phyloP scores from a whole-genome alignment of 2,329 filamentous ascomycete genomes.

The Cytospora mali region DNA sequence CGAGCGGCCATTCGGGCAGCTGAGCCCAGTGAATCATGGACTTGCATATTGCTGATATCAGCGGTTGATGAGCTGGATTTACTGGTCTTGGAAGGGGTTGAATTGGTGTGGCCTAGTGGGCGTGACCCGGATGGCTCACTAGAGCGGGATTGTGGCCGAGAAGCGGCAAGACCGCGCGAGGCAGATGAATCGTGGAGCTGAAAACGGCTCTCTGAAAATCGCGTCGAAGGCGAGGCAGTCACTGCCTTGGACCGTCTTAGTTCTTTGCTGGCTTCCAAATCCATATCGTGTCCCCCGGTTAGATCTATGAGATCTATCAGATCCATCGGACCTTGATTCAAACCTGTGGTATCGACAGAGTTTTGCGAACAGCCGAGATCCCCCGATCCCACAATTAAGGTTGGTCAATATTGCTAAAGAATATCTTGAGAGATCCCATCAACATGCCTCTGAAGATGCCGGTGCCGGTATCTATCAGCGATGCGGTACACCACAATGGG shows the following conservation, averaged over 20 bases:
- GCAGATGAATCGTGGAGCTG: constrained; percentile 18
- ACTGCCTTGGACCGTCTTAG: neutral
- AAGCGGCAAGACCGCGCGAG: constrained; percentile 1
- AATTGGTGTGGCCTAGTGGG: constrained; percentile 15
- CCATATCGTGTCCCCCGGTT: constrained; percentile 14
- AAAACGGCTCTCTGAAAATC: constrained; percentile 24
- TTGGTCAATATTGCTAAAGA: neutral
- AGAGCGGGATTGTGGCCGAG: constrained; percentile 16
- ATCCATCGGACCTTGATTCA: neutral
- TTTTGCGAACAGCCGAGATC: neutral
- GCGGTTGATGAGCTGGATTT: constrained; percentile 2
- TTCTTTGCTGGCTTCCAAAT: constrained; percentile 11
- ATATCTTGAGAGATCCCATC: neutral
- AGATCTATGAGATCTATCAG: constrained; percentile 25
- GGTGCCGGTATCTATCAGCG: neutral
- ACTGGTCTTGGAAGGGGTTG: constrained; percentile 9
- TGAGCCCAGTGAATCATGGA: neutral
- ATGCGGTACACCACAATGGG: neutral
- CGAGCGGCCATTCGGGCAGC: neutral
- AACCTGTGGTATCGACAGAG: neutral
- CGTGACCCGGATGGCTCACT: constrained; percentile 18
- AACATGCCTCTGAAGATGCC: neutral
- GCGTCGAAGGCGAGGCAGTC: constrained; percentile 6
- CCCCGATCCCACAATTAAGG: neutral
- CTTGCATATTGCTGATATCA: neutral